Conservation (phyloP, 2,329 filamentous ascomycete species). For the Curvularia sp. region DNA sequence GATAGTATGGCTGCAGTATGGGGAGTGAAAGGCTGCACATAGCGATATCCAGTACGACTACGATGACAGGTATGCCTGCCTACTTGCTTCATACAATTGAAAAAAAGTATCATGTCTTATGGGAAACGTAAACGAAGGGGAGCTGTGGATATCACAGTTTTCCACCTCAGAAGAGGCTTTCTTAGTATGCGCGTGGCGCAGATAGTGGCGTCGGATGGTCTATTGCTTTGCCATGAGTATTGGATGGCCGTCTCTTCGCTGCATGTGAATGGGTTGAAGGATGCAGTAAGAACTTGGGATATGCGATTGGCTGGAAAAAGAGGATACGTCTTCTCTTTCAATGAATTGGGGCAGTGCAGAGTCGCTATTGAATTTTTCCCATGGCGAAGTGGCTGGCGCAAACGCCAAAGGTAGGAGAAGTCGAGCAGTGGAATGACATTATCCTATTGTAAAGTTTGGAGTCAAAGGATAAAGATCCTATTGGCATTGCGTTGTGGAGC, state of each 20-base stretch:
- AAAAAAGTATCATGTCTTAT: neutral
- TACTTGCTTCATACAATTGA: neutral
- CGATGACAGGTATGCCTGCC: neutral
- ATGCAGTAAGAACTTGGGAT: neutral
- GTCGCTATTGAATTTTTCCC: neutral
- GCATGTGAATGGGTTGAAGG: neutral
- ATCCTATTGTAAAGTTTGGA: neutral
- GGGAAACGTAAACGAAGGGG: neutral
- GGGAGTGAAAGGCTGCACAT: neutral
- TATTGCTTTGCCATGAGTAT: neutral
- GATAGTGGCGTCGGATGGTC: neutral
- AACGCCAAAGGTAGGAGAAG: neutral
- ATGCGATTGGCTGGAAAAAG: neutral
- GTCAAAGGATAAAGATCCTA: neutral
- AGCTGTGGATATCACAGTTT: neutral
- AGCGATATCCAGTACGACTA: neutral
- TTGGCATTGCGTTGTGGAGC: neutral
- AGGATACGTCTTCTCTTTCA: neutral
- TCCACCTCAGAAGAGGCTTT: neutral
- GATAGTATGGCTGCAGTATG: neutral
- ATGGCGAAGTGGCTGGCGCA: neutral
- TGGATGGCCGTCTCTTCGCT: neutral
- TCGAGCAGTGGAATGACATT: neutral
- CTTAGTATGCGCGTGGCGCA: neutral
- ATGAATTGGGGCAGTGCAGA: neutral